Evolutionary conservation across 2,329 filamentous ascomycete genomes (phyloP).

Genomic region (Paradendryphiella salina): DNA sequence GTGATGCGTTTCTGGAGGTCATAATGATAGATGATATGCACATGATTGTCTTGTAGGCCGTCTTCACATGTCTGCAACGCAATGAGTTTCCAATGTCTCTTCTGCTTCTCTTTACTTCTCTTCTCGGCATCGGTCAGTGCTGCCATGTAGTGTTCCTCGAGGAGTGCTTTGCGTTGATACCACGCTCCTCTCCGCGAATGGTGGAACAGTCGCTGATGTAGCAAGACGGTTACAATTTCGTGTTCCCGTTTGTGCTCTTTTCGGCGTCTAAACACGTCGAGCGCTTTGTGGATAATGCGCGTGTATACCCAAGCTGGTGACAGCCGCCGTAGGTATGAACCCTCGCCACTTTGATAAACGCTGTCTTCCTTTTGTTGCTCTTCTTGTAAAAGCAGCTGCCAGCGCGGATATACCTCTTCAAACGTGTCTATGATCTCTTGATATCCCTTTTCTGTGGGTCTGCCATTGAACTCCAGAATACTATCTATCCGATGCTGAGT

Average conservation of each 20-base stretch:
- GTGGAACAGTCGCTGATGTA: slow-evolving; percentile 83
- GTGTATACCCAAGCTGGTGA: slow-evolving; percentile 94
- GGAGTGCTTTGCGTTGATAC: slow-evolving; percentile 92
- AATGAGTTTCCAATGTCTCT: slow-evolving; percentile 78
- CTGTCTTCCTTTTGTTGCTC: slow-evolving; percentile 77
- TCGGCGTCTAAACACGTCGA: slow-evolving; percentile 75
- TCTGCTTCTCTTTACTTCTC: slow-evolving; percentile 61
- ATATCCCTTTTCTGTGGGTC: slow-evolving; percentile 66
- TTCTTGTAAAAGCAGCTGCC: slow-evolving; percentile 71
- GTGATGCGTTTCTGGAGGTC: slow-evolving; percentile 91
- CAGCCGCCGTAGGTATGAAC: slow-evolving; percentile 84
- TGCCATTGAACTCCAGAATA: slow-evolving; percentile 77
- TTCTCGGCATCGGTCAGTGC: slow-evolving; percentile 25
- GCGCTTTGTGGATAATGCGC: slow-evolving; percentile 85
- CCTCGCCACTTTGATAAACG: slow-evolving; percentile 80
- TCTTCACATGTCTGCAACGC: slow-evolving; percentile 81
- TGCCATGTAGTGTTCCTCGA: slow-evolving; percentile 96
- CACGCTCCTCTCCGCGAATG: slow-evolving; percentile 81
- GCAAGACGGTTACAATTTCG: slow-evolving; percentile 70
- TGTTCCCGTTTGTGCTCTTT: slow-evolving; percentile 82
- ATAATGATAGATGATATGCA: slow-evolving; percentile 90
- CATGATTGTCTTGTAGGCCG: slow-evolving; percentile 83
- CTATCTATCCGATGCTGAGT: slow-evolving; percentile 81
- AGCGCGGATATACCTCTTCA: slow-evolving; percentile 76
- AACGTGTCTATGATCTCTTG: slow-evolving; percentile 72